Percentiles rank a stretch among this genome's conserved stretches.
phyloP scores from a whole-genome alignment of 345 rosid species.

The Alliaria petiolata region DNA sequence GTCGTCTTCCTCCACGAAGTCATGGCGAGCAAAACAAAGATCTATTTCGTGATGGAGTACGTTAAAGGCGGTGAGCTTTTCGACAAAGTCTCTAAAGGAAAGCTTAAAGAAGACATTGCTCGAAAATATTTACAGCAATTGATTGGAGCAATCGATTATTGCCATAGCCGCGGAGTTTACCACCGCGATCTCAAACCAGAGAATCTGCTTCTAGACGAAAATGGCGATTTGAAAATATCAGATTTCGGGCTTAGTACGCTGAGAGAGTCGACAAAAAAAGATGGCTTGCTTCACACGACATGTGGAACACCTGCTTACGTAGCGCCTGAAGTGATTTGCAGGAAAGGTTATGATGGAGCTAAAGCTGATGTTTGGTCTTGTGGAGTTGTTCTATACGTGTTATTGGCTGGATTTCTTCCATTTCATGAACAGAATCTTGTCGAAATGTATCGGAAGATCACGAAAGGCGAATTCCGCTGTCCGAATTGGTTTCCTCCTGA shows the following conservation, averaged over 20 bases:
- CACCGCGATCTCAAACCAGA: conserved; percentile 90
- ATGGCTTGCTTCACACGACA: conserved; percentile 85
- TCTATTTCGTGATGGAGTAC: conserved; percentile 76
- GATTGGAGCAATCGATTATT: conserved; percentile 69
- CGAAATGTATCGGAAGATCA: conserved; percentile 63
- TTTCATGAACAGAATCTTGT: conserved; percentile 63
- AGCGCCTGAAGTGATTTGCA: conserved; percentile 73
- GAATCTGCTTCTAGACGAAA: conserved; percentile 73
- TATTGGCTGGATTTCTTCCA: conserved; percentile 77
- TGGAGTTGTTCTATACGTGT: conserved; percentile 71
- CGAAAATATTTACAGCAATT: conserved; percentile 73
- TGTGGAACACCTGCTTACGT: conserved; percentile 94
- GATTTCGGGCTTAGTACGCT: conserved; percentile 82
- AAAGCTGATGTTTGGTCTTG: conserved; percentile 90
- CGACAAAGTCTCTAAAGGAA: conserved; percentile 64
- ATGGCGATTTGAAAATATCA: conserved; percentile 60
- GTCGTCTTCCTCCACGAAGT: conserved; percentile 78
- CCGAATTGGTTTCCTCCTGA: conserved; percentile 75
- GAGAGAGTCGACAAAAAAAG: conserved; percentile 49
- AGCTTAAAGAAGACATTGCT: conserved; percentile 63
- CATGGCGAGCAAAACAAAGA: conserved; percentile 81
- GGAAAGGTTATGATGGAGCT: conserved; percentile 77
- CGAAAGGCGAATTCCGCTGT: conserved; percentile 63
- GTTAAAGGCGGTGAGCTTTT: conserved; percentile 84
- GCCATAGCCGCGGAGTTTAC: conserved; percentile 85